Evolutionary conservation across 2,329 filamentous ascomycete species (phyloP).

Genomic region (Sphaceloma murrayae): DNA sequence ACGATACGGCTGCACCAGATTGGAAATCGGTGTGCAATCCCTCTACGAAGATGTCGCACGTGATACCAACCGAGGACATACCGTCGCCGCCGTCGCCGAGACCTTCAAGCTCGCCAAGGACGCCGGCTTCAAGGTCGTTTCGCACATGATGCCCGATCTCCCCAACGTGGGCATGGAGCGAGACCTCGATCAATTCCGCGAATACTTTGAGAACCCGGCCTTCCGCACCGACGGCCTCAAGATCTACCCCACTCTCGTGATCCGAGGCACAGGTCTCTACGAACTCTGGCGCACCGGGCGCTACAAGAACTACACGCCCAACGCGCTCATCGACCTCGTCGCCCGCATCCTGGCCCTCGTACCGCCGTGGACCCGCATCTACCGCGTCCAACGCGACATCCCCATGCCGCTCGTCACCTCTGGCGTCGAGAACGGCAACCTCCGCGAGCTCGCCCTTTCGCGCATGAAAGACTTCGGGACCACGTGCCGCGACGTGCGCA

Average conservation of each 20-base stretch:
- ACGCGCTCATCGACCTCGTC: constrained; percentile 88
- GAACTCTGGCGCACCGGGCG: constrained; percentile 94
- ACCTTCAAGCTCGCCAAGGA: constrained; percentile 97
- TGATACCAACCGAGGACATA: constrained; percentile 94
- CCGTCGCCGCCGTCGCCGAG: constrained; percentile 87
- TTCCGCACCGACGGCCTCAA: constrained; percentile 96
- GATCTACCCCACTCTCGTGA: constrained; percentile 95
- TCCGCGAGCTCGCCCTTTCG: constrained; percentile 86
- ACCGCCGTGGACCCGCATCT: constrained; percentile 96
- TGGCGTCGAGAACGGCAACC: constrained; percentile 93
- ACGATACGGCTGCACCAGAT: constrained; percentile 88
- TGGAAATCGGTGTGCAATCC: constrained; percentile 93
- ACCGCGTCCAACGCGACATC: constrained; percentile 95
- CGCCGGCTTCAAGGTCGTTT: constrained; percentile 96
- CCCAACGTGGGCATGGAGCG: constrained; percentile 98
- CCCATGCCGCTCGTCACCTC: constrained; percentile 99
- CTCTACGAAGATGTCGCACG: constrained; percentile 97
- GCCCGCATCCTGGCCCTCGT: constrained; percentile 92
- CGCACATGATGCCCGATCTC: constrained; percentile 98
- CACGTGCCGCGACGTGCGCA: constrained; percentile 89
- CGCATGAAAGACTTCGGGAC: constrained; percentile 99
- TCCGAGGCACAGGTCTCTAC: constrained; percentile 90
- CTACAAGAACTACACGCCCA: constrained; percentile 98
- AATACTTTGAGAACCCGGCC: constrained; percentile 94
- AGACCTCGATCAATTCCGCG: constrained; percentile 90